Conservation (phyloP, 306 rosid genomes). For the Benincasa hispida region DNA sequence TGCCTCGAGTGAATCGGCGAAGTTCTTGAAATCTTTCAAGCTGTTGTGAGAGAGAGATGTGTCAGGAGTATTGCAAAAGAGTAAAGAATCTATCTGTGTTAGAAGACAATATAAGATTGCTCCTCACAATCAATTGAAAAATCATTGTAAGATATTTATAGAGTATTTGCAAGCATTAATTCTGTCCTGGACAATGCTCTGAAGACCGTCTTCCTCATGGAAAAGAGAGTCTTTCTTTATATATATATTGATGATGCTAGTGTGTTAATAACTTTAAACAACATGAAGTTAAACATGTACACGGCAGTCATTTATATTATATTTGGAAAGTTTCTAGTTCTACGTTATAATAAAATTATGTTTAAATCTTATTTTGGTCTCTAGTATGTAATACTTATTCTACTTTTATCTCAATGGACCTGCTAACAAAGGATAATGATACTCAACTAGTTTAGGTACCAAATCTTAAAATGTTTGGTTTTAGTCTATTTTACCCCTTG, state of each 20-base stretch:
- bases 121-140: neutral
- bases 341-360: neutral
- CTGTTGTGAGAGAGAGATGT: conserved; percentile 27
- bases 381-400: neutral
- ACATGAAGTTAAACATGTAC: neutral
- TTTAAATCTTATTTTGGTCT: neutral
- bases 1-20: conserved; percentile 54
- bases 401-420: neutral
- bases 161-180: neutral
- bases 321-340: neutral
- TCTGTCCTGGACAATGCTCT: neutral
- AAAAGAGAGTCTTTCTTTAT: too few species aligned
- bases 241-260: neutral
- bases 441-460: too few species aligned
- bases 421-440: neutral
- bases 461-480: neutral
- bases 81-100: neutral
- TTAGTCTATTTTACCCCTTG: neutral
- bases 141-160: neutral
- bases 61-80: neutral
- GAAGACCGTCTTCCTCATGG: neutral
- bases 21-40: conserved; percentile 75
- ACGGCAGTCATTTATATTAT: neutral
- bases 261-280: neutral
- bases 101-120: neutral